A percentile compares a stretch with the other conserved stretches of the same genome.
phyloP scores from a whole-genome alignment of 148 eudicot genomes.

The Pharnaceum exiguum region DNA sequence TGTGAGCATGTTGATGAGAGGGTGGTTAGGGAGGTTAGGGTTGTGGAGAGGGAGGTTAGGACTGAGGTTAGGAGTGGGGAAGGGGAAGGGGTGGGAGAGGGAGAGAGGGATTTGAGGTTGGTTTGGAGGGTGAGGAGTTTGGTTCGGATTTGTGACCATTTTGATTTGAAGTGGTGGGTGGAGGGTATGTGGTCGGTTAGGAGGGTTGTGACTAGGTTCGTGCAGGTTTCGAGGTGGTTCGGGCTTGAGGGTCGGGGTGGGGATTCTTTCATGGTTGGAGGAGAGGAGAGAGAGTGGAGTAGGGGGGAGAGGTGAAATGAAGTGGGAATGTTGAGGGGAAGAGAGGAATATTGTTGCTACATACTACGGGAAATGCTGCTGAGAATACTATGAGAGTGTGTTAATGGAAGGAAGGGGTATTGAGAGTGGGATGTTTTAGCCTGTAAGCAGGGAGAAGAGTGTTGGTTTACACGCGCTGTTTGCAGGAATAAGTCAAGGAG shows the following conservation, averaged over 20 bases:
- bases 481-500: too few relatives aligned
- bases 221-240: constrained; percentile 13
- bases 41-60: constrained; percentile 34
- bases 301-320: neutral
- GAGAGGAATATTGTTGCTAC: constrained; percentile 1
- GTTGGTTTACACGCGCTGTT: too few relatives aligned
- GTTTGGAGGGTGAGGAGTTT: constrained; percentile 50
- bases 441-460: too few relatives aligned
- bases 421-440: too few relatives aligned
- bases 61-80: constrained; percentile 16
- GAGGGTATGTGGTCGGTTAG: constrained; percentile 30
- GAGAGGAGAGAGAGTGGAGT: constrained; percentile 5
- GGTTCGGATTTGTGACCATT: constrained; percentile 58
- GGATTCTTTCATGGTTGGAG: constrained; percentile 35
- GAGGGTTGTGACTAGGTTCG: constrained; percentile 31
- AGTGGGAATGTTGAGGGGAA: neutral
- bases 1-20: constrained; percentile 39
- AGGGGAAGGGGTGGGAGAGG: constrained; percentile 24
- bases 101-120: constrained; percentile 40
- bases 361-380: too few relatives aligned
- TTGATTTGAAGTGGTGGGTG: constrained; percentile 44
- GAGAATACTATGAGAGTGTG: too few relatives aligned
- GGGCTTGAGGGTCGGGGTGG: constrained; percentile 8
- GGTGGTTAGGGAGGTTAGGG: constrained; percentile 40
- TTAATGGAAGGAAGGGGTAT: too few relatives aligned